These are phyloP conservation scores for Xanthoconium purpureum DNA, from an alignment of 768 basidiomycete genomes.

Conservation along the genomic window DNA sequence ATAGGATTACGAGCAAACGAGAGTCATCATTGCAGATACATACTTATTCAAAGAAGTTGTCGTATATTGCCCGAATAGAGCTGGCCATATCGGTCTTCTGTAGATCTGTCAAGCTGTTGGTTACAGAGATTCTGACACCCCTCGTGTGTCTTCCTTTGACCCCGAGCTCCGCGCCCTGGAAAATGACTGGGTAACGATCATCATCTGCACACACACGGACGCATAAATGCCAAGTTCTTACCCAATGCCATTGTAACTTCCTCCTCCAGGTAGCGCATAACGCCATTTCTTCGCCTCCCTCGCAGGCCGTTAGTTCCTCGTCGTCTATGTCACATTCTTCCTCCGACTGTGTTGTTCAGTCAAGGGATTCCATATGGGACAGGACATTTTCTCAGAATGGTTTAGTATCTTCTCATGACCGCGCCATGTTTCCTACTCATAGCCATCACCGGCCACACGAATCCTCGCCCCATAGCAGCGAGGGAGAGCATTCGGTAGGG, in stretches of 20 bases:
- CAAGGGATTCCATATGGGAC: conserved; percentile 37
- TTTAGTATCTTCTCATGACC: conserved; percentile 36
- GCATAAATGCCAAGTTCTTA: conserved; percentile 38
- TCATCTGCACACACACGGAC: conserved; percentile 33
- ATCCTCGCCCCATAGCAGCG: conserved; percentile 24
- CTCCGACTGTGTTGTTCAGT: conserved; percentile 25
- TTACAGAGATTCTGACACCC: conserved; percentile 35
- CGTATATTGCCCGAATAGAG: conserved; percentile 31
- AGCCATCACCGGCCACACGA: conserved; percentile 26
- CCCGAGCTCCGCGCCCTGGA: conserved; percentile 41
- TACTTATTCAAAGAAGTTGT: conserved; percentile 30
- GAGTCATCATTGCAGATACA: conserved; percentile 20
- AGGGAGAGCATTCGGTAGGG: conserved; percentile 29
- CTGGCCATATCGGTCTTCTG: conserved; percentile 33
- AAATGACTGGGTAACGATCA: conserved; percentile 37
- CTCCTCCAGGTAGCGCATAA: conserved; percentile 23
- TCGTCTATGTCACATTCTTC: conserved; percentile 32
- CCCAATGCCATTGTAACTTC: conserved; percentile 30
- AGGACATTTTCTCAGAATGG: conserved; percentile 36
- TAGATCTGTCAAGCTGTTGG: conserved; percentile 36
- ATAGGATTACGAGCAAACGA: conserved; percentile 20
- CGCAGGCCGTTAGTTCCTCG: conserved; percentile 18
- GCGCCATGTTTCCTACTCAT: conserved; percentile 32
- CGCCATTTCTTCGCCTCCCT: conserved; percentile 22
- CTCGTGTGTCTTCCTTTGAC: conserved; percentile 37